Evolutionary conservation across 2,329 filamentous ascomycete species (phyloP), one percentile per base, ranked within the genome.

Genomic region (Herpomyces periplanetae): DNA sequence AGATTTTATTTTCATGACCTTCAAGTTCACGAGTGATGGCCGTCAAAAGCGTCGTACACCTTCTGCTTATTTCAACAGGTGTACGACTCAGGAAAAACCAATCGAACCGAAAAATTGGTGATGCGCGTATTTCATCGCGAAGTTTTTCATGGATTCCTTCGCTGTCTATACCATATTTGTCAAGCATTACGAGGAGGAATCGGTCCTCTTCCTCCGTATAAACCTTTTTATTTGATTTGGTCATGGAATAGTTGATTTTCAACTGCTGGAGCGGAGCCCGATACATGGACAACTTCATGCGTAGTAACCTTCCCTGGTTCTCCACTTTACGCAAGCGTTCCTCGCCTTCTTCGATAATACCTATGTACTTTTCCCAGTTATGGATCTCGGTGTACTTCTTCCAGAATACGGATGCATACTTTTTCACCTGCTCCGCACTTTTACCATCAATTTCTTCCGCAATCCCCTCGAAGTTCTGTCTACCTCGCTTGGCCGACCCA

Each of bases 61-160:
- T 57, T 30, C 80, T 60, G 25, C 69, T 64, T 29, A 96, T 63
- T 40, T 96, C 80, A 19, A 73, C 60, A 0, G 80, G 69, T 3
- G 75, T 96, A 17, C 80, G 57, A 36, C 68, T 85, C 15, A 96
- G 50, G 47, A 96, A 88, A 45, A 96, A 96, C 84, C 84, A 96
- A 36, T 96, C 80, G 31, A 96, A 96, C 15, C 80, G 59, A 51
- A 96, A 96, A 3, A 96, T 46, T 5, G 80, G 73, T 22, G 63
- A 75, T 27, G 88, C 71, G 13, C 73, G 63, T 27, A 96, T 87
- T 35, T 91, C 80, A 27, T 91, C 75, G n/a, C 80, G 62, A 33
- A 96, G 87, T 36, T 59, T 61, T 30, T 96, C 80, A 36, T 80
- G 84, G 25, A 96, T 51, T 13, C 56, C 56, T 30, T 91, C 75